Percentiles rank a stretch among this genome's conserved stretches.
These are phyloP conservation scores for Suillus clintonianus DNA, from an alignment of 768 basidiomycete genomes.

Conservation along the genomic window DNA sequence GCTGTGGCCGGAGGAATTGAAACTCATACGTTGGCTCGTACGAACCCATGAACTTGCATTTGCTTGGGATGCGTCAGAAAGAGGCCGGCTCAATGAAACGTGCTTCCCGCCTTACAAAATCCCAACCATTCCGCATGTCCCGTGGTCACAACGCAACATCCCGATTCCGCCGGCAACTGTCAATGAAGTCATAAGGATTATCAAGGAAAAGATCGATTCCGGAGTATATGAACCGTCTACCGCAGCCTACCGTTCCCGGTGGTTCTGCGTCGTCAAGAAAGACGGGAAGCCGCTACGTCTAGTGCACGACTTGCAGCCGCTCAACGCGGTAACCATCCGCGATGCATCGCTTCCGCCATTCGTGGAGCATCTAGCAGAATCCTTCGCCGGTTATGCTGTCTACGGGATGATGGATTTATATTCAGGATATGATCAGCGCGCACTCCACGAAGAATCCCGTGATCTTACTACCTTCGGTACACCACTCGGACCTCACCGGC, in stretches of 20 bases:
- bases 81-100: no score
- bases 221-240: constrained; percentile 43
- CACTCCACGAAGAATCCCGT: constrained; percentile 27
- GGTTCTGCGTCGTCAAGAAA: constrained; percentile 28
- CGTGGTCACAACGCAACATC: constrained; percentile 21
- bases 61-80: no score
- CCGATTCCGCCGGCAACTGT: constrained; percentile 29
- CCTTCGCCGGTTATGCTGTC: constrained; percentile 33
- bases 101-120: no score
- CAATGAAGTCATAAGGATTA: constrained; percentile 24
- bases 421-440: constrained; percentile 38
- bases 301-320: constrained; percentile 39
- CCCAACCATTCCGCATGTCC: no score
- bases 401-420: constrained; percentile 37
- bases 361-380: constrained; percentile 30
- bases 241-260: background rate
- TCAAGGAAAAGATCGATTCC: constrained; percentile 33
- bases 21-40: no score
- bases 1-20: no score
- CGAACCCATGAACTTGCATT: no score
- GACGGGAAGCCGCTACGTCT: constrained; percentile 35
- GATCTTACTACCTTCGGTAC: constrained; percentile 46
- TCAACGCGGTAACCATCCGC: constrained; percentile 39
- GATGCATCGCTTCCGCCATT: constrained; percentile 20
- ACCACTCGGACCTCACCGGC: constrained; percentile 33